These are phyloP conservation scores for Yamadazyma phyllophila DNA, from an alignment of 805 yeast genomes.

Conservation along the genomic window DNA sequence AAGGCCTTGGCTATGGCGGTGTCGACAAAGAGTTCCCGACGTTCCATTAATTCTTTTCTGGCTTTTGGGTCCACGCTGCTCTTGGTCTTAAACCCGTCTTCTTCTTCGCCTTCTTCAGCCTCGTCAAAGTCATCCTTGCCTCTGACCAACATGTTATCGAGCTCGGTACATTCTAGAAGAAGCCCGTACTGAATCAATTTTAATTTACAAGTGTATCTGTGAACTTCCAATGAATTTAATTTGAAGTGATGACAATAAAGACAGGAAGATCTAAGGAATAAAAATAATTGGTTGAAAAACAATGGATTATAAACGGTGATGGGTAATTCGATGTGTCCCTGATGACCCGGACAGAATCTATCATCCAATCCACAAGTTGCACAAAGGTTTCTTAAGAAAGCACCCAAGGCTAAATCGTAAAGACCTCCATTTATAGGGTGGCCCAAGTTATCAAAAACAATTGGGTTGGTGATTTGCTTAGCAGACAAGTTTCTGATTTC, in stretches of 20 bases:
- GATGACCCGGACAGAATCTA: conserved; percentile 94
- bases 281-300: conserved; percentile 87
- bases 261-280: conserved; percentile 80
- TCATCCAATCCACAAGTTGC: conserved; percentile 96
- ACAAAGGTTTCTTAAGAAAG: conserved; percentile 84
- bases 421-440: conserved; percentile 94
- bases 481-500: conserved; percentile 88
- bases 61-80: conserved; percentile 37
- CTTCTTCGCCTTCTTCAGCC: conserved; percentile 50
- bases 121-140: conserved; percentile 35
- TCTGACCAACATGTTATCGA: conserved; percentile 60
- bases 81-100: conserved; percentile 28
- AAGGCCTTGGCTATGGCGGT: conserved; percentile 70
- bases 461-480: conserved; percentile 92
- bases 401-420: conserved; percentile 94
- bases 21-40: conserved; percentile 70
- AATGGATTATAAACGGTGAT: conserved; percentile 93
- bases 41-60: conserved; percentile 48
- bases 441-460: conserved; percentile 93
- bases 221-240: conserved; percentile 65
- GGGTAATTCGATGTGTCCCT: conserved; percentile 96
- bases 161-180: conserved; percentile 67
- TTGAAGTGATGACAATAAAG: conserved; percentile 87
- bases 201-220: conserved; percentile 74
- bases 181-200: conserved; percentile 85